A percentile compares a stretch with the other conserved stretches of the same genome.
Conservation (phyloP, 495 filamentous ascomycete species). For the Talaromyces stipitatus region DNA sequence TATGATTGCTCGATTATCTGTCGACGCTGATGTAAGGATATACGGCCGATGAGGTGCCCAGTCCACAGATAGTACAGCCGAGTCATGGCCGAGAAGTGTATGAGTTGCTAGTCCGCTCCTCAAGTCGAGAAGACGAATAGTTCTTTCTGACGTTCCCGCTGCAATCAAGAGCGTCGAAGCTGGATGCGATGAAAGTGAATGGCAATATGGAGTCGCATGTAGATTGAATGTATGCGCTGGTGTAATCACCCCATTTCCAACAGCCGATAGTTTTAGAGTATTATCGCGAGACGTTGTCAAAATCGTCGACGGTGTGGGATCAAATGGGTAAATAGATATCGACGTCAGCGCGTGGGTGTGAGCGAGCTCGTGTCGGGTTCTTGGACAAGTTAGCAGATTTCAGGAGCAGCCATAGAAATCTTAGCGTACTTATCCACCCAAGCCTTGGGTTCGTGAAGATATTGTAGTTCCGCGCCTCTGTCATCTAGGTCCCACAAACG, state of each 20-base stretch:
- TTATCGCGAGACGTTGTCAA: slow-evolving; percentile 79
- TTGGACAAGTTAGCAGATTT: neutral
- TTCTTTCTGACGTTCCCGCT: slow-evolving; percentile 72
- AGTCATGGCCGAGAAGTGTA: slow-evolving; percentile 64
- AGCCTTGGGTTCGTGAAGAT: slow-evolving; percentile 44
- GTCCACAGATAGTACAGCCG: slow-evolving; percentile 60
- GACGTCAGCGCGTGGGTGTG: slow-evolving; percentile 80
- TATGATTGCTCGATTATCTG: slow-evolving; percentile 69
- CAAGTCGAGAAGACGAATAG: slow-evolving; percentile 75
- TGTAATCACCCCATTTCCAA: slow-evolving; percentile 43
- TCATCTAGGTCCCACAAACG: slow-evolving; percentile 76
- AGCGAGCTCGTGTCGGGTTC: slow-evolving; percentile 30
- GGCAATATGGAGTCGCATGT: slow-evolving; percentile 63
- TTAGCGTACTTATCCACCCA: slow-evolving; percentile 26
- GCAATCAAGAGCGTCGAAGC: slow-evolving; percentile 66
- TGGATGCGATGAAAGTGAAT: slow-evolving; percentile 67
- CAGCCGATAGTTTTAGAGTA: slow-evolving; percentile 71
- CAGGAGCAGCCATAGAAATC: slow-evolving; percentile 15
- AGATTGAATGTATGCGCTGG: slow-evolving; percentile 59
- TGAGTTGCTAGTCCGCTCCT: slow-evolving; percentile 70
- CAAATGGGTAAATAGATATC: slow-evolving; percentile 83
- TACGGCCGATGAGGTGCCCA: slow-evolving; percentile 77
- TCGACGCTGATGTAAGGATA: slow-evolving; percentile 68
- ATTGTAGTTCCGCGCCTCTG: slow-evolving; percentile 25
- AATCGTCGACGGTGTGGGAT: slow-evolving; percentile 60